These are phyloP conservation scores for Alternaria conjuncta DNA, from an alignment of 2,329 filamentous ascomycete genomes.

Conservation along the genomic window DNA sequence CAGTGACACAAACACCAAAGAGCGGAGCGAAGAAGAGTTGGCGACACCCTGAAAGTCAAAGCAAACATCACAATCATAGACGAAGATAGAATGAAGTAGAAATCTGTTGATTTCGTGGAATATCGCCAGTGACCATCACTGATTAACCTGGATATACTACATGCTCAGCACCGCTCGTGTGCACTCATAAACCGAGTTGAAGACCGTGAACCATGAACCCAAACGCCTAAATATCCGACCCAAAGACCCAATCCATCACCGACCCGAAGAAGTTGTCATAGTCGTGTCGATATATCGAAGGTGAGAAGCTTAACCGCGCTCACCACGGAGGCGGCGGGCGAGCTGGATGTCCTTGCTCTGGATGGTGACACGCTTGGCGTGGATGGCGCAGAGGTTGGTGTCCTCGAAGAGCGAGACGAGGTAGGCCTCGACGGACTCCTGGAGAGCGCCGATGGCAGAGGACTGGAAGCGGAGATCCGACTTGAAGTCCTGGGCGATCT, in stretches of 20 bases:
- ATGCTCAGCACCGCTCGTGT: slow-evolving; percentile 45
- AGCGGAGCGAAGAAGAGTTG: background rate
- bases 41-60: background rate
- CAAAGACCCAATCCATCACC: slow-evolving; percentile 30
- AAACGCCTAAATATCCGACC: slow-evolving; percentile 45
- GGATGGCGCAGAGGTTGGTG: slow-evolving; percentile 93
- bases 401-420: slow-evolving; percentile 96
- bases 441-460: slow-evolving; percentile 88
- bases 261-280: slow-evolving; percentile 33
- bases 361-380: slow-evolving; percentile 95
- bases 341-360: slow-evolving; percentile 98
- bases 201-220: slow-evolving; percentile 47
- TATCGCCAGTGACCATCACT: slow-evolving; percentile 46
- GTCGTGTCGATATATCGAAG: slow-evolving; percentile 29
- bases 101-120: slow-evolving; percentile 42
- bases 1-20: background rate
- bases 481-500: slow-evolving; percentile 71
- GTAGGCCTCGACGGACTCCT: slow-evolving; percentile 96
- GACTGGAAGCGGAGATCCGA: slow-evolving; percentile 91
- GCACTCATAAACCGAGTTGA: slow-evolving; percentile 46
- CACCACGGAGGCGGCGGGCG: slow-evolving; percentile 66
- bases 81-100: slow-evolving; percentile 22
- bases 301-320: slow-evolving; percentile 56
- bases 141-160: slow-evolving; percentile 49
- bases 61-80: slow-evolving; percentile 5